phyloP scores from a whole-genome alignment of 75 land plant genomes.

The Cupressus sempervirens region DNA sequence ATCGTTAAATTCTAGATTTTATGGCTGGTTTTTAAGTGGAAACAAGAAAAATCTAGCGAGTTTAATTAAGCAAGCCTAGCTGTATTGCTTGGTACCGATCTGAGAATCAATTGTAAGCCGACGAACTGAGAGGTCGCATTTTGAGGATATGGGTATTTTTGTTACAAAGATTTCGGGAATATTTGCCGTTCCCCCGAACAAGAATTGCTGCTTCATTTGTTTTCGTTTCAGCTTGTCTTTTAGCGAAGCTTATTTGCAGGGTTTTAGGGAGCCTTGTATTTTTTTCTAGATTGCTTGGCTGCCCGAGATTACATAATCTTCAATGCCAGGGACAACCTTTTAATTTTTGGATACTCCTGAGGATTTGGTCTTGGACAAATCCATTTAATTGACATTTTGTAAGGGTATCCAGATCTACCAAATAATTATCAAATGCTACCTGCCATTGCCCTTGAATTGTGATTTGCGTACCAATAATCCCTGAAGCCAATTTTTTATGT shows the following conservation, averaged over 20 bases:
- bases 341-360: neutral
- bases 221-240: neutral
- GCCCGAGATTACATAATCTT: neutral
- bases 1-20: neutral
- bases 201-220: neutral
- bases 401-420: neutral
- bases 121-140: neutral
- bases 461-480: neutral
- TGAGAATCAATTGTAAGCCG: neutral
- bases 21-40: neutral
- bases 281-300: neutral
- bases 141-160: neutral
- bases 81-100: neutral
- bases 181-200: neutral
- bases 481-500: neutral
- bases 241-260: neutral
- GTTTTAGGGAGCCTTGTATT: neutral
- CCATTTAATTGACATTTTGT: neutral
- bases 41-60: no score
- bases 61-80: neutral
- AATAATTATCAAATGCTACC: neutral
- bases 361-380: neutral
- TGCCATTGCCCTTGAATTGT: neutral
- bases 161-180: neutral
- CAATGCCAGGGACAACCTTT: neutral